phyloP scores from a whole-genome alignment of 371 early-diverging fungal species.

The Rhizomucor miehei region DNA sequence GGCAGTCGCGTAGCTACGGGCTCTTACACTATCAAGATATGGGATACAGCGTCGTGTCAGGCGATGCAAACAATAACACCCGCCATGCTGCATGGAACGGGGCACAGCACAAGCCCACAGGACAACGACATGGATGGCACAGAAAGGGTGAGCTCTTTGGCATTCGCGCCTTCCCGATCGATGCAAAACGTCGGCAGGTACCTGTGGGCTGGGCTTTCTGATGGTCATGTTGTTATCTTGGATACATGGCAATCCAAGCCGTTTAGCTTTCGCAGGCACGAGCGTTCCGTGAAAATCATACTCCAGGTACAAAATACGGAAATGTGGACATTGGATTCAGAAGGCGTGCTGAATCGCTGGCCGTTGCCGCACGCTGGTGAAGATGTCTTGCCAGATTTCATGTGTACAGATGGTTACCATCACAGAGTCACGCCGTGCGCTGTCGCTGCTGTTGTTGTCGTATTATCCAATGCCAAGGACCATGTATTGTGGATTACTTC shows the following conservation, averaged over 20 bases:
- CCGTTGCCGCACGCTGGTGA: conserved; percentile 22
- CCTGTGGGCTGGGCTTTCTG: conserved; percentile 64
- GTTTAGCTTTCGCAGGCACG: conserved; percentile 1
- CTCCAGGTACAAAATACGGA: conserved; percentile 49
- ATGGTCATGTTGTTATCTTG: conserved; percentile 56
- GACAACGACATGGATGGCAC: background rate
- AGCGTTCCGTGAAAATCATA: conserved; percentile 55
- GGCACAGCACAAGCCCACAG: background rate
- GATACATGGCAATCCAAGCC: conserved; percentile 56
- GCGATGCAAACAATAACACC: background rate
- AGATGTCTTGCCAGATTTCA: background rate
- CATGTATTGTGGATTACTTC: conserved; percentile 48
- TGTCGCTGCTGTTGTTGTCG: conserved; percentile 6
- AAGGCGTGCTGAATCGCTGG: conserved; percentile 70
- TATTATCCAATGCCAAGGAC: background rate
- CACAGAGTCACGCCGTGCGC: conserved; percentile 13
- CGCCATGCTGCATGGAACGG: background rate
- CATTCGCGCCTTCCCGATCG: conserved; percentile 34
- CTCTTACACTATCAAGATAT: conserved; percentile 13
- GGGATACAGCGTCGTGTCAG: conserved; percentile 10
- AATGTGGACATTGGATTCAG: conserved; percentile 78
- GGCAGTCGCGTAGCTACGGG: conserved; percentile 17
- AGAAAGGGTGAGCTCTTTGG: conserved; percentile 2
- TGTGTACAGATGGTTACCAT: conserved; percentile 1
- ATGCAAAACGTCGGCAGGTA: conserved; percentile 52